Evolutionary conservation across 495 filamentous ascomycete species (phyloP), one percentile per base, ranked within the genome.

Genomic region (Penicillium atrosanguineum): DNA sequence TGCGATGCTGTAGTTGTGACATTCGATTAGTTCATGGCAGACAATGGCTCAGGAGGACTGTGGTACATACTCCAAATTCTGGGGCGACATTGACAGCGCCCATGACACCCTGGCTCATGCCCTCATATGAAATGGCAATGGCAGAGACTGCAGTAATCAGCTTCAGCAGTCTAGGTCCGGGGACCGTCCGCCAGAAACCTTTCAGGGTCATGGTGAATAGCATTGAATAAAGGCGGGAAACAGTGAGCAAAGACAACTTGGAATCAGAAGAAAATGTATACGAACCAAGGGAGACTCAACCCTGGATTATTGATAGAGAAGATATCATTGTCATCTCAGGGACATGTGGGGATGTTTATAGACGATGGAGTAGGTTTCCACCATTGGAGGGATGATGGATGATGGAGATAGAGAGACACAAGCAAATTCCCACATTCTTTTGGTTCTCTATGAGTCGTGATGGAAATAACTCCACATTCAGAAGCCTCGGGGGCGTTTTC

Each of bases 41-140:
- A 36, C 43, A 20, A 44, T 43, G 48, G 26, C 18, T 49, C 47
- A 41, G 36, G 31, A 46, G 46, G 46, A 48, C 36, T 48, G 46
- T 19, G 14, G 25, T 43, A 50, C 48, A 50, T n/a, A 69, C 59
- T 45, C 74, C 69, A 57, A 82, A 83, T 48, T 80, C 55, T 46
- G 71, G 69, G 23, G 76, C 64, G 50, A 70, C 76, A 57, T 83
- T 84, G 14, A 85, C 82, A 42, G 81, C 79, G 9, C 77, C 81
- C 78, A 83, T 84, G 65, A 84, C 74, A 53, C 82, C 80, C 63
- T 79, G 77, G 53, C 77, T 76, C 55, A 79, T 79, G 23, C 69
- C 71, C 23, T 71, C 67, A 60, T 71, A 75, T 59, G 67, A 65
- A 48, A 73, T 74, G 34, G 65, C 61, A 1, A 79, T 58, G 18